Evolutionary conservation across 805 yeast genomes (phyloP).

Genomic region (Nakazawaea anatomiae): DNA sequence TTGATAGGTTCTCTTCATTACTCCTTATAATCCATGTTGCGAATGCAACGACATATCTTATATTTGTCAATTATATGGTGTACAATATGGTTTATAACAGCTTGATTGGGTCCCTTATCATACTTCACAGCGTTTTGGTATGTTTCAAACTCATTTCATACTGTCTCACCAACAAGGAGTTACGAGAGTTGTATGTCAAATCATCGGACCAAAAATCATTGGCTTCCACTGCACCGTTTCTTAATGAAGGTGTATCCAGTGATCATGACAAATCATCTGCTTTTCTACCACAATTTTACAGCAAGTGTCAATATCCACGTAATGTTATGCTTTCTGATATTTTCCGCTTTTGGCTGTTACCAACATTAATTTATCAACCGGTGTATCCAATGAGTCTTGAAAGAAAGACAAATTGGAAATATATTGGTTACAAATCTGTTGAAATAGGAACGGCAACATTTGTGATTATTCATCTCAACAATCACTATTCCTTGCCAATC

Average conservation of each 20-base stretch:
- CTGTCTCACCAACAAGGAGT: slow-evolving; percentile 37
- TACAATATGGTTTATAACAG: slow-evolving; percentile 32
- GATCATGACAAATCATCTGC: not conserved
- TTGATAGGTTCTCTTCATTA: not conserved
- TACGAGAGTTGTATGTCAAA: slow-evolving; percentile 26
- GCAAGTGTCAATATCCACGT: slow-evolving; percentile 28
- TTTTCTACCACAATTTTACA: slow-evolving; percentile 27
- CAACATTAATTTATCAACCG: slow-evolving; percentile 43
- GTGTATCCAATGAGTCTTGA: slow-evolving; percentile 32
- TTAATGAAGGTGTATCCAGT: not conserved
- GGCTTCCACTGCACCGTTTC: not conserved
- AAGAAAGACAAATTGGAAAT: slow-evolving; percentile 22
- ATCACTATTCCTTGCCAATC: slow-evolving; percentile 37
- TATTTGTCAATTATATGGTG: slow-evolving; percentile 24
- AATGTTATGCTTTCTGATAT: slow-evolving; percentile 30
- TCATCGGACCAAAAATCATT: slow-evolving; percentile 2
- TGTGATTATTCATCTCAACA: slow-evolving; percentile 31
- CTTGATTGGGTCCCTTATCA: slow-evolving; percentile 35
- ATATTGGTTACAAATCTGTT: slow-evolving; percentile 28
- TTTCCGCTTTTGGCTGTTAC: slow-evolving; percentile 36
- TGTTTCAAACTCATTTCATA: slow-evolving; percentile 35
- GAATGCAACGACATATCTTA: slow-evolving; percentile 22
- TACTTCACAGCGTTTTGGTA: slow-evolving; percentile 32
- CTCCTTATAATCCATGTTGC: slow-evolving; percentile 23
- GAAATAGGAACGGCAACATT: slow-evolving; percentile 22